These are phyloP conservation scores for Phytopythium oedochilum DNA, from an alignment of 352 stramenopile species.

Conservation along the genomic window DNA sequence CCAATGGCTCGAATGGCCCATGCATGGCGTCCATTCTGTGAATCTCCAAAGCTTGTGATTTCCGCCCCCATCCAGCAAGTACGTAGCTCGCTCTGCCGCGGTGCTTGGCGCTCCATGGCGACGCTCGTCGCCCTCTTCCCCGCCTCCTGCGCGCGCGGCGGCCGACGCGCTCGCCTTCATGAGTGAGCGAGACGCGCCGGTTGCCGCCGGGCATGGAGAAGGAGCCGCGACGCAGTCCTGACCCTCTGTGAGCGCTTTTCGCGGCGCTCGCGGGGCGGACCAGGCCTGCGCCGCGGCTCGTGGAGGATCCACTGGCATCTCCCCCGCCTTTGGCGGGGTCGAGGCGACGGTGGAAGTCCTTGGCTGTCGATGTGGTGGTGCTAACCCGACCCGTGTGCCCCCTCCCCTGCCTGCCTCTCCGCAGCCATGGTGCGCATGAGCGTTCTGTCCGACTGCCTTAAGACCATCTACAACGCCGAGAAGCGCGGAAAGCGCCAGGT, in stretches of 20 bases:
- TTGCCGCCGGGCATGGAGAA: not conserved
- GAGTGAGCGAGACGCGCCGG: not conserved
- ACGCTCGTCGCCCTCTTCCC: conserved; percentile 1
- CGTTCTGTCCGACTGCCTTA: conserved; percentile 99
- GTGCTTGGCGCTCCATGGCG: not conserved
- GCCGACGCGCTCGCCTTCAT: not conserved
- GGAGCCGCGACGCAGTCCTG: conserved; percentile 22
- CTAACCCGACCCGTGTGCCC: not conserved
- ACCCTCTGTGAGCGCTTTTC: not conserved
- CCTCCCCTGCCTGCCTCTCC: not conserved
- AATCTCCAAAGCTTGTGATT: conserved; percentile 3
- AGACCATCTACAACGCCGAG: conserved; percentile 99
- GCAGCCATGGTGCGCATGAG: conserved; percentile 99
- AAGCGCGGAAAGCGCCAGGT: conserved; percentile 99
- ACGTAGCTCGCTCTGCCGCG: not conserved
- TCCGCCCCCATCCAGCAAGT: conserved; percentile 7
- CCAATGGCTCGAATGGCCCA: not conserved
- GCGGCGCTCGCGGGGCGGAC: not conserved
- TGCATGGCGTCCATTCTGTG: not conserved
- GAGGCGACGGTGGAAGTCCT: conserved; percentile 24
- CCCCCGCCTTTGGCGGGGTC: conserved; percentile 17
- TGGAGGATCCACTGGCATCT: conserved; percentile 42
- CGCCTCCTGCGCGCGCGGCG: not conserved
- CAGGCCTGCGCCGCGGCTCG: conserved; percentile 39
- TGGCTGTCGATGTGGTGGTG: conserved; percentile 14